Evolutionary conservation across 2,329 filamentous ascomycete genomes (phyloP), one percentile per base, ranked within the genome.

Genomic region (Penicillium sp.): DNA sequence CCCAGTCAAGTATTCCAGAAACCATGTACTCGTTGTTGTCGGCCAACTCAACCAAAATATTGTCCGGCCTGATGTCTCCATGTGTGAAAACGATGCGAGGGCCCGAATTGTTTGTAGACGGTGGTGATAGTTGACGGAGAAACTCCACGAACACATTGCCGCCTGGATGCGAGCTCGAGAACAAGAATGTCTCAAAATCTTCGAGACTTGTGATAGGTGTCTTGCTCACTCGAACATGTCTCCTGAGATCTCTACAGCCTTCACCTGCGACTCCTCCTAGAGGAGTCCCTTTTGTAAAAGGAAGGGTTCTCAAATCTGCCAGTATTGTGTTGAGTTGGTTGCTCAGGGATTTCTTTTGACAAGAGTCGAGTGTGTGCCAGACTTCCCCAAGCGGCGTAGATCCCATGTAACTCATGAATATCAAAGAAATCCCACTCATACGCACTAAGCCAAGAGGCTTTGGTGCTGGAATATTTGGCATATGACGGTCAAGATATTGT

Each of bases 1-100:
- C 59, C 57, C 55, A 63, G 48, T 63, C 58, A 61, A 13, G n/a
- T 7, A 13, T 48, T 11, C 59, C 56, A 50, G 55, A 54, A 46
- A 45, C 5, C 4, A 27, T 38, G 8, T 51, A 33, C 24, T 54
- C 45, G 45, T 59, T 47, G 40, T 50, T 41, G 26, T 32, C 40
- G 27, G 13, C 29, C 29, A 32, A 32, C 34, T 57, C 34, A 25
- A 62, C 58, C 25, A 47, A 53, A 37, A 64, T 58, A 52, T 63
- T 63, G 18, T 59, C 60, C 38, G 55, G 57, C 24, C 57, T 52
- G 9, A 63, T 33, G 36, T 63, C 56, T 32, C 29, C 29, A 32
- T 32, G 29, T 32, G 29, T 32, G 29, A 32, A 62, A 43, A 62
- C 54, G 41, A 51, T 44, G 37, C 45, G 45, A 46, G 28, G 43